Evolutionary conservation across 441 rosid species (phyloP).

Genomic region (Pelargonium myrrhifolium): DNA sequence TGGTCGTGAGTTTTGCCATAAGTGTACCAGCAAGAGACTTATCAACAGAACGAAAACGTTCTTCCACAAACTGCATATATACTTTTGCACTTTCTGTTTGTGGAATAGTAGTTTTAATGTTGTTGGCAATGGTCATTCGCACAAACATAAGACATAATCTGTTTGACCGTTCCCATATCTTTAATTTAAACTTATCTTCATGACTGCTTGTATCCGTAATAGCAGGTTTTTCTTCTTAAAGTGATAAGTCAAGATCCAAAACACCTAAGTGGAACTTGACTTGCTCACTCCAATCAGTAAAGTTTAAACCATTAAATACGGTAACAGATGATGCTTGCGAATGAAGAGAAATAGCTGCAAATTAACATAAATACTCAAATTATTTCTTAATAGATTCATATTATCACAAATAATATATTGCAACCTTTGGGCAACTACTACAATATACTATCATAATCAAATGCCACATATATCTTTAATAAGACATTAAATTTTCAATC

Average conservation of each 20-base stretch:
- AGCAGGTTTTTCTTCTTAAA: conserved; percentile 5
- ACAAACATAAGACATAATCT: conserved; percentile 6
- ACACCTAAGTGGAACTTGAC: conserved; percentile 13
- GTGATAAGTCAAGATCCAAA: conserved; percentile 16
- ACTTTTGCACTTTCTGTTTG: conserved; percentile 12
- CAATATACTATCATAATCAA: too few species aligned
- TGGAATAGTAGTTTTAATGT: conserved; percentile 4
- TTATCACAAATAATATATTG: too few species aligned
- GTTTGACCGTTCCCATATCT: conserved; percentile 14
- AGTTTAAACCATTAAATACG: not conserved
- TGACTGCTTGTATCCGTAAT: conserved; percentile 7
- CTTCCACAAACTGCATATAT: conserved; percentile 17
- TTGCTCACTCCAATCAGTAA: conserved; percentile 11
- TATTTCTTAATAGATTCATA: too few species aligned
- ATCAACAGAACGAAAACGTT: not conserved
- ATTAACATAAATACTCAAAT: too few species aligned
- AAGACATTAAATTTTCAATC: too few species aligned
- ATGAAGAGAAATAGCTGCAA: not conserved
- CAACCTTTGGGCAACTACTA: too few species aligned
- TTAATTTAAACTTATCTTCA: conserved; percentile 1
- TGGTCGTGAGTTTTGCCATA: conserved; percentile 4
- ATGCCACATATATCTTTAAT: too few species aligned
- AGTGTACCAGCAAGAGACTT: conserved; percentile 5
- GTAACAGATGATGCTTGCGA: not conserved
- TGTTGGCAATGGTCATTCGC: not conserved